Evolutionary conservation across 2,329 filamentous ascomycete species (phyloP).

Genomic region (Stagonosporopsis cucurbitacearum): DNA sequence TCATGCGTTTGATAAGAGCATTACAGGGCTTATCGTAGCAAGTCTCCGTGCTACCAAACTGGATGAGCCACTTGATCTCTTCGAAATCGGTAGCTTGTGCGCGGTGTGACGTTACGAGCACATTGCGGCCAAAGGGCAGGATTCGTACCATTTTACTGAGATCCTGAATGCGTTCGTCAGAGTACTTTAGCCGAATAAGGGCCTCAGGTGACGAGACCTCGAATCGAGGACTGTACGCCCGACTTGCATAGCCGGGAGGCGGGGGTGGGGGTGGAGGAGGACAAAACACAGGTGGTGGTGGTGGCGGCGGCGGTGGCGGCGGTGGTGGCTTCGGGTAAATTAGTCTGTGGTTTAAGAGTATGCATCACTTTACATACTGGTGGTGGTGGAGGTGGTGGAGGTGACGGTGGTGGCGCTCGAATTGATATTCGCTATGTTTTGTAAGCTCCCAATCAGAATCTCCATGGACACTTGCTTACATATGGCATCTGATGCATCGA

Average conservation of each 20-base stretch:
- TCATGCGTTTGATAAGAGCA: conserved; percentile 21
- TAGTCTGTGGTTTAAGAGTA: background rate
- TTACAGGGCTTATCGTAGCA: conserved; percentile 42
- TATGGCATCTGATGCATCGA: background rate
- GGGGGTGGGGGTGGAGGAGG: conserved; percentile 19
- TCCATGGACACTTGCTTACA: background rate
- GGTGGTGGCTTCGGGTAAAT: conserved; percentile 15
- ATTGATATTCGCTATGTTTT: background rate
- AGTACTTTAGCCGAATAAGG: conserved; percentile 33
- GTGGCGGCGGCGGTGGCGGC: conserved; percentile 22
- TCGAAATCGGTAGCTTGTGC: conserved; percentile 35
- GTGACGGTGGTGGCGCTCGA: background rate
- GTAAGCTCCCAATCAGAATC: background rate
- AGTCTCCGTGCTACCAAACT: conserved; percentile 29
- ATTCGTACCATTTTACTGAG: conserved; percentile 27
- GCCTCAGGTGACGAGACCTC: conserved; percentile 22
- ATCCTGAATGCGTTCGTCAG: conserved; percentile 23
- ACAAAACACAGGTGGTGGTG: conserved; percentile 12
- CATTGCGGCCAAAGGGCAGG: conserved; percentile 35
- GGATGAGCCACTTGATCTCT: conserved; percentile 39
- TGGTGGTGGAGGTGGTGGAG: conserved; percentile 5
- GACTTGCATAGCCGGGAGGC: background rate
- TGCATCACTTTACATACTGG: conserved; percentile 1
- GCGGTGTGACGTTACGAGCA: conserved; percentile 31
- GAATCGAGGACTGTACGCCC: conserved; percentile 5